Conservation (phyloP, 1,284 basidiomycete genomes). For the Anthracocystis panici-leucophaei region DNA sequence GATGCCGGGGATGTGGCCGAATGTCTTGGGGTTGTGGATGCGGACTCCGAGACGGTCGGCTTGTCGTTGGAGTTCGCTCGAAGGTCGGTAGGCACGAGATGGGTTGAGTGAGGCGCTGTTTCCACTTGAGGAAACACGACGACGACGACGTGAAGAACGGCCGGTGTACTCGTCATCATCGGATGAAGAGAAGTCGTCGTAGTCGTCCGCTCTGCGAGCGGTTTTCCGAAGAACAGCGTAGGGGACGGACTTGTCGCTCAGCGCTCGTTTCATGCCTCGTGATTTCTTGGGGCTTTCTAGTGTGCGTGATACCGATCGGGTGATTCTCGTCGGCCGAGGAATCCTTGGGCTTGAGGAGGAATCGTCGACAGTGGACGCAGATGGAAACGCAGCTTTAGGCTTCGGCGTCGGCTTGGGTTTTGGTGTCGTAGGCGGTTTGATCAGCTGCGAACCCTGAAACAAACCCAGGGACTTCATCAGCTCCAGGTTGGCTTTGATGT, state of each 20-base stretch:
- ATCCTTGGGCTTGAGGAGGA: background rate
- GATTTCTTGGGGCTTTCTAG: background rate
- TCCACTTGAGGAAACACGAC: background rate
- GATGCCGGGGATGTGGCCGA: slow-evolving; percentile 70
- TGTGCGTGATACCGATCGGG: slow-evolving; percentile 19
- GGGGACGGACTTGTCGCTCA: slow-evolving; percentile 5
- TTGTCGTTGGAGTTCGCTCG: slow-evolving; percentile 9
- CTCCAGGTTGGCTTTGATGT: slow-evolving; percentile 40
- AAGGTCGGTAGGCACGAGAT: background rate
- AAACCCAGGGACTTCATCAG: slow-evolving; percentile 42
- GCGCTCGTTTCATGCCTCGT: slow-evolving; percentile 15
- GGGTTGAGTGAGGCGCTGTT: slow-evolving; percentile 16
- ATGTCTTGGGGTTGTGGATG: slow-evolving; percentile 51
- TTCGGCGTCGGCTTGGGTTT: slow-evolving; percentile 7
- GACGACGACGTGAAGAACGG: background rate
- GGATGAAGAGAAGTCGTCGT: slow-evolving; percentile 3
- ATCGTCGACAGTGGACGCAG: background rate
- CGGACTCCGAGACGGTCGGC: slow-evolving; percentile 40
- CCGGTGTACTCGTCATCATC: slow-evolving; percentile 13
- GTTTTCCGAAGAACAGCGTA: background rate
- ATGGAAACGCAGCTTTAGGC: background rate
- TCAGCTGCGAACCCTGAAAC: slow-evolving; percentile 12
- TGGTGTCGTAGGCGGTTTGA: slow-evolving; percentile 7
- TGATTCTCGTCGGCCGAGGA: slow-evolving; percentile 13
- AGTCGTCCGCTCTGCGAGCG: background rate